Evolutionary conservation across 2,329 filamentous ascomycete genomes (phyloP), one percentile per base, ranked within the genome.

Genomic region (Fusarium aywerte): DNA sequence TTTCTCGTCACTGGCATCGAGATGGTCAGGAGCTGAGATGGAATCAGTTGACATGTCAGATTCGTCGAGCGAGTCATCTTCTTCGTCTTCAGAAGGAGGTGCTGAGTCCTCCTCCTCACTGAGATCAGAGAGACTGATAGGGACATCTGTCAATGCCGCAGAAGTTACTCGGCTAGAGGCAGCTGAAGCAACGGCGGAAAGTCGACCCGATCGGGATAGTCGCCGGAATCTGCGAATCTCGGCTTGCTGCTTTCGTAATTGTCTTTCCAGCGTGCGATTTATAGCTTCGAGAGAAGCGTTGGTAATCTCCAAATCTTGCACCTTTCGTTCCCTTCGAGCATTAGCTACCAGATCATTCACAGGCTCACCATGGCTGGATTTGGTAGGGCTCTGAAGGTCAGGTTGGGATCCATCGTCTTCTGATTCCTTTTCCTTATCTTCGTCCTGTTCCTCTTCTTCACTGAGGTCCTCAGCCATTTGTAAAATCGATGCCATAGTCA

Each of bases 211-310:
- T 20, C 95, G 87, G 36, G 92, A 96, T 48, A 98, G 81, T n/a
- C 96, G 89, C 50, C 92, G 88, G 76, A 90, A 98, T 40, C 95
- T 86, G 58, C 96, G 89, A 31, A 99, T 77, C 75, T 99, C 96
- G 1, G 91, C 87, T 35, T 92, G 95, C 74, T 98, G 95, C 76
- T 97, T 97, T 25, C 93, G 89, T 72, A 99, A 85, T 76, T 98
- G 93, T 23, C 93, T 88, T 79, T 99, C 96, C 0, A 99, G 81
- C 0, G 93, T 96, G 52, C 94, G 87, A 76, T 99, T 99, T 80
- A 99, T 98, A 38, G 96, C 96, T 57, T 97, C 87, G 4, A 99
- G 85, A 2, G 94, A 97, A 2, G 93, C 96, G 74, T 99, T 99
- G 55, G 92, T 97, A 67, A 99, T 99, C 76, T 99, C 93, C 7